Evolutionary conservation across 2,329 filamentous ascomycete genomes (phyloP).

Genomic region (Talaromyces atroroseus): DNA sequence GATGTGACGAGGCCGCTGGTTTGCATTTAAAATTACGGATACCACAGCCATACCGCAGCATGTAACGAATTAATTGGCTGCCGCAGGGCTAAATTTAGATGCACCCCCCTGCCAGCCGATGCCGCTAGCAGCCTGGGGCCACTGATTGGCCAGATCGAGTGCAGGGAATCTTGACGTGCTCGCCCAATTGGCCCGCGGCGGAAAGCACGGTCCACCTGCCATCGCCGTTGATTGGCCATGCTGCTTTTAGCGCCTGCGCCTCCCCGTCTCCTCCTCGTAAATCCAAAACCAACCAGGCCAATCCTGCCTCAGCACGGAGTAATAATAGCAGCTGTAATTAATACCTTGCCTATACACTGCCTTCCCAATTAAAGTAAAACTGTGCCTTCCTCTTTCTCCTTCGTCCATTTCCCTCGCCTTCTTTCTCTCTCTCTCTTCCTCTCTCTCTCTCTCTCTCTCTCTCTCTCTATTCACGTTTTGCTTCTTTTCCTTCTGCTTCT

Average conservation of each 20-base stretch:
- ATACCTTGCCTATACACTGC: background rate
- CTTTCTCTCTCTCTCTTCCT: constrained; percentile 11
- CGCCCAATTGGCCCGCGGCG: background rate
- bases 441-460: constrained; percentile 15
- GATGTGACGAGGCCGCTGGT: constrained; percentile 21
- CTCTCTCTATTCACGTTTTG: constrained; percentile 13
- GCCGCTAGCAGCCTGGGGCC: constrained; percentile 6
- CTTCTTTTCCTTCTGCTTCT: background rate
- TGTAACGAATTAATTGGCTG: constrained; percentile 10
- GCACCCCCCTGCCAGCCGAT: constrained; percentile 19
- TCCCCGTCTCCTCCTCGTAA: constrained; percentile 7
- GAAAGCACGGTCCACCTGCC: background rate
- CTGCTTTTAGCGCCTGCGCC: constrained; percentile 3
- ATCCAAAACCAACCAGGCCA: constrained; percentile 3
- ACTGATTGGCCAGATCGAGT: constrained; percentile 9
- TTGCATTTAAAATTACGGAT: constrained; percentile 18
- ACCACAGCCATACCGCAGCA: background rate
- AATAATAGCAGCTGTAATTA: constrained; percentile 1
- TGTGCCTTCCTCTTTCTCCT: constrained; percentile 12
- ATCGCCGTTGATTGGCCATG: background rate
- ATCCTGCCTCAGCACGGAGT: background rate
- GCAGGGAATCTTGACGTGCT: background rate
- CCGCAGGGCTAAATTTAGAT: constrained; percentile 34
- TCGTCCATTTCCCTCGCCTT: constrained; percentile 5
- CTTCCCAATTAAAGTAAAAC: background rate